These are phyloP conservation scores for Corymbia citriodora DNA, from an alignment of 441 rosid genomes.

Conservation along the genomic window DNA sequence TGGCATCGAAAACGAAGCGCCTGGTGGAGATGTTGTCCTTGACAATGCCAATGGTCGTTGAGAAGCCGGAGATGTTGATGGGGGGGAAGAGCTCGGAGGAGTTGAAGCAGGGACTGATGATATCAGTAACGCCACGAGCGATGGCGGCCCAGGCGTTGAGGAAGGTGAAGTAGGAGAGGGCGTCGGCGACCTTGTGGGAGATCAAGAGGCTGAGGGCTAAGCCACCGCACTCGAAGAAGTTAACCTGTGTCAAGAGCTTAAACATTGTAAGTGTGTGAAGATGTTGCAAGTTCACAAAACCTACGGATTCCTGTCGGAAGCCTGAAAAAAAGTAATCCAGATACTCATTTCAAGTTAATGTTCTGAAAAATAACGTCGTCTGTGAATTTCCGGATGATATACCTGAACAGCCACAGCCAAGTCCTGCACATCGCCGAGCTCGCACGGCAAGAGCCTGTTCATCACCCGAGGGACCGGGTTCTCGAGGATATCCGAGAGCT, in stretches of 20 bases:
- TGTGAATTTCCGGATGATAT: neutral
- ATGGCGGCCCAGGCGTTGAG: slow-evolving; percentile 12
- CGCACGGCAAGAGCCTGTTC: neutral
- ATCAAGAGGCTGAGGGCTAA: slow-evolving; percentile 10
- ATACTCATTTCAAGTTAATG: neutral
- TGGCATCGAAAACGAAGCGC: slow-evolving; percentile 14
- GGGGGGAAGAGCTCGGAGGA: slow-evolving; percentile 16
- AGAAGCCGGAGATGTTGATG: slow-evolving; percentile 4
- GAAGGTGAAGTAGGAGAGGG: slow-evolving; percentile 8
- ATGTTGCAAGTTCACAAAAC: neutral
- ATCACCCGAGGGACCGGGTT: neutral
- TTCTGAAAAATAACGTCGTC: neutral
- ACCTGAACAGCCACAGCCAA: neutral
- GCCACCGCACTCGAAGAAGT: slow-evolving; percentile 21
- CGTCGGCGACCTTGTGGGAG: slow-evolving; percentile 15
- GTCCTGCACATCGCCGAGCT: neutral
- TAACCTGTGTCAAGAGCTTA: neutral
- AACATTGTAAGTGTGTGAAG: neutral
- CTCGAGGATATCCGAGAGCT: neutral
- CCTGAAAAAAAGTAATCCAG: neutral
- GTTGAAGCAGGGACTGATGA: slow-evolving; percentile 1
- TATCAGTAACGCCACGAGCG: neutral
- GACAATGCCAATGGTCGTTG: neutral
- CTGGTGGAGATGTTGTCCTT: slow-evolving; percentile 3
- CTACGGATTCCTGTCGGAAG: no score